Percentiles rank a stretch among this genome's conserved stretches.
phyloP scores from a whole-genome alignment of 257 asterid genomes.

The Prunella vulgaris region DNA sequence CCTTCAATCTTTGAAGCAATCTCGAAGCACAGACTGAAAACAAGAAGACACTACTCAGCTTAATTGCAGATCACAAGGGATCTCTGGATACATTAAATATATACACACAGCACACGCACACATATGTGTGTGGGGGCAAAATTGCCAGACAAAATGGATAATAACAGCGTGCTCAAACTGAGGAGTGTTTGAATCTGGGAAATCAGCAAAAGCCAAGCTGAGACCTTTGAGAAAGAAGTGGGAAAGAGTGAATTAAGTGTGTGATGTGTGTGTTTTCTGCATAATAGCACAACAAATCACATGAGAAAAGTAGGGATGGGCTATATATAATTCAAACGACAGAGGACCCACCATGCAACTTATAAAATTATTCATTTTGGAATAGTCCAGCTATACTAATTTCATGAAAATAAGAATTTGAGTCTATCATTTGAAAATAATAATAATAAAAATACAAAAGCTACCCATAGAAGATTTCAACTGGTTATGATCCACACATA shows the following conservation, averaged over 20 bases:
- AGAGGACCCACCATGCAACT: neutral
- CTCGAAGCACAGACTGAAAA: constrained; percentile 11
- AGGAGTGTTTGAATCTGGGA: constrained; percentile 28
- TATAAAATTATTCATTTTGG: no score
- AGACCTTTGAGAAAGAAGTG: neutral
- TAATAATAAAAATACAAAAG: no score
- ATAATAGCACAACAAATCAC: constrained; percentile 20
- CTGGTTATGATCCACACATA: no score
- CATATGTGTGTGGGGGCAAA: neutral
- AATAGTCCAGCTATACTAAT: no score
- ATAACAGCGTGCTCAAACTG: neutral
- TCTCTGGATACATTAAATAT: neutral
- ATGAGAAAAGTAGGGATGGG: constrained; percentile 18
- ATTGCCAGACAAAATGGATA: neutral
- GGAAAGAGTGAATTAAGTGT: constrained; percentile 6
- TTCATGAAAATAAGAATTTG: no score
- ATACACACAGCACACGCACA: neutral
- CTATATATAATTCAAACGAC: constrained; percentile 15
- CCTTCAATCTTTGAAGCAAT: constrained; percentile 32
- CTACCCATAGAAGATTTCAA: no score
- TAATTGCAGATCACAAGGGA: neutral
- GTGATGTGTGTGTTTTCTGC: constrained; percentile 2
- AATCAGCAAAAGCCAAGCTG: neutral
- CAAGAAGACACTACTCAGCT: constrained; percentile 12
- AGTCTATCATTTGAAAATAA: no score